Percentiles rank a stretch among this genome's conserved stretches.
These are phyloP conservation scores for Xylaria hypoxylon DNA, from an alignment of 2,329 filamentous ascomycete genomes.

Conservation along the genomic window DNA sequence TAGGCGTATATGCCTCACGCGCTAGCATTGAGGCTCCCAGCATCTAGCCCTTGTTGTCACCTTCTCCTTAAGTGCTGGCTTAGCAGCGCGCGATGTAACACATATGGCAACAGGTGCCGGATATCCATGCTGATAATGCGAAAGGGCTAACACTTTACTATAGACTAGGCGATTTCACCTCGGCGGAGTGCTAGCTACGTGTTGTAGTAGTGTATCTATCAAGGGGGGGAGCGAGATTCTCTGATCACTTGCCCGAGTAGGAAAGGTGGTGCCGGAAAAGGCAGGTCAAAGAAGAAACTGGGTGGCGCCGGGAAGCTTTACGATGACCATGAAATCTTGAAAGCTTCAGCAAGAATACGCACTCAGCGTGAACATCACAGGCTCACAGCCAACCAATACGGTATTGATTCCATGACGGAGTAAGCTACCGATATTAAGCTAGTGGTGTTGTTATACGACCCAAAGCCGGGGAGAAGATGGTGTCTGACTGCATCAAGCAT, in stretches of 20 bases:
- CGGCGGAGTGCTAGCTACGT: slow-evolving; percentile 3
- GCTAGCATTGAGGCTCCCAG: slow-evolving; percentile 28
- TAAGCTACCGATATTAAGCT: slow-evolving; percentile 5
- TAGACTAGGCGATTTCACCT: slow-evolving; percentile 5
- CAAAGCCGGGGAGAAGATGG: background rate
- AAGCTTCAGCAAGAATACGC: slow-evolving; percentile 10
- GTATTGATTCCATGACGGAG: background rate
- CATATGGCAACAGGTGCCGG: slow-evolving; percentile 8
- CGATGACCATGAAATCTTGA: slow-evolving; percentile 11
- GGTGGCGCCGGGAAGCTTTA: slow-evolving; percentile 22
- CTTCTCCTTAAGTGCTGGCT: slow-evolving; percentile 32
- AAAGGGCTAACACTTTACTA: background rate
- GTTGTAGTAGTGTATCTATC: slow-evolving; percentile 7
- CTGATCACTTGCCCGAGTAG: slow-evolving; percentile 35
- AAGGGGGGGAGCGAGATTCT: background rate
- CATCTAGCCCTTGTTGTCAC: slow-evolving; percentile 15
- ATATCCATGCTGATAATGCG: slow-evolving; percentile 1
- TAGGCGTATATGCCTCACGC: background rate
- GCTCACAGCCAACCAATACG: slow-evolving; percentile 8
- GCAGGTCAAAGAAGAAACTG: slow-evolving; percentile 21
- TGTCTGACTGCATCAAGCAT: slow-evolving; percentile 24
- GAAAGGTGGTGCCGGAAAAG: slow-evolving; percentile 33
- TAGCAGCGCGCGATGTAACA: slow-evolving; percentile 22
- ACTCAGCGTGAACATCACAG: background rate
- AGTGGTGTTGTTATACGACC: background rate